Base-by-base conservation (phyloP, 495 filamentous ascomycete species). In the Symbiotaphrina buchneri region DNA sequence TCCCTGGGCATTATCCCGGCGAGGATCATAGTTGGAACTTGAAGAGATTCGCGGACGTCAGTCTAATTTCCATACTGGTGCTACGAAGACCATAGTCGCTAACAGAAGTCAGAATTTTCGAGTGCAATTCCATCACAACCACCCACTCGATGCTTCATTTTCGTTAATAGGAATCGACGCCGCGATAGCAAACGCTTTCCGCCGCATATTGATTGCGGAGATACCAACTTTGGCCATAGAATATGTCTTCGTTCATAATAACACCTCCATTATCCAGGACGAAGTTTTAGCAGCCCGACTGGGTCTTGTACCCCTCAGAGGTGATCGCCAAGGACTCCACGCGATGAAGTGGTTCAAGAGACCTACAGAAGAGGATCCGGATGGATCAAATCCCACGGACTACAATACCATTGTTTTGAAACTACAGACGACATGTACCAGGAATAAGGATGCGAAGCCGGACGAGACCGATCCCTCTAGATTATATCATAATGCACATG, bases 231-330 rank as follows among this genome's bases (percentile, higher is more conserved):
- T 99, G 27, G 90, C 90, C 39, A 85, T 99, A 44, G 90, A 95
- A 54, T 64, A 59, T 24, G 79, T 91, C 46, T 95, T 74, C 56
- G 65, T 95, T 28, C 56, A 74, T 44, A 83, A 91, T 58, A 99
- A 99, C 57, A 95, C 84, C 33, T 87, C 78, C 7, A 75, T 99
- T 14, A 85, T 99, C 43, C 83, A 92, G 47, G 90, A 99, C 49
- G 90, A 99, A 52, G 83, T 99, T 1, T 72, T 99, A 23, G 67
- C 81, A 2, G 72, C 79, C 43, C 67, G 90, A 13, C 60, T 99
- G 15, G 90, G 90, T 26, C 65, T 95, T 23, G 73, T 99, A 31
- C 90, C 90, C 5, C 68, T 99, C 33, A 74, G 68, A 21, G 87
- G 78, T 38, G 63, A 66, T 30, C 65, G 68, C 36, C 61, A 71